Evolutionary conservation across 805 yeast genomes (phyloP).

Genomic region (Metschnikowia chrysomelidarum): DNA sequence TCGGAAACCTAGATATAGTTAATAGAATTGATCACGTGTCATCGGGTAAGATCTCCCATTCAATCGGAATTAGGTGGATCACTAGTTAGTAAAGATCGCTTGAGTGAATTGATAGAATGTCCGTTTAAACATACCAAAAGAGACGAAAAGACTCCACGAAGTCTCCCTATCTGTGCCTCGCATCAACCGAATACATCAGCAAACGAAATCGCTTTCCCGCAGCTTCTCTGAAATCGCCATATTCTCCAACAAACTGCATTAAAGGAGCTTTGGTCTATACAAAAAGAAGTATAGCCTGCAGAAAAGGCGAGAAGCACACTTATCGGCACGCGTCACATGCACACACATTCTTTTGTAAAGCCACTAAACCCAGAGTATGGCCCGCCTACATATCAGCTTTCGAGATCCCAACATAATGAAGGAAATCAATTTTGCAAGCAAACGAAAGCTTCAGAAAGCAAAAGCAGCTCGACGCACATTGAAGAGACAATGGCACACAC

Average conservation of each 20-base stretch:
- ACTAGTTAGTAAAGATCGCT: no score
- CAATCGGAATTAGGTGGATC: no score
- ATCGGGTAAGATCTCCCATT: no score
- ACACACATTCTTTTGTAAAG: conserved; percentile 9
- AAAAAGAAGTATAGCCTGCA: conserved; percentile 16
- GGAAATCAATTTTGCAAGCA: conserved; percentile 7
- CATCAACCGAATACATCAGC: conserved; percentile 4
- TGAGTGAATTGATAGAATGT: no score
- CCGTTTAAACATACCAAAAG: conserved; percentile 5
- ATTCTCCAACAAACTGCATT: conserved; percentile 13
- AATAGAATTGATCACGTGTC: no score
- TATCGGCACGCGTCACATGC: background rate
- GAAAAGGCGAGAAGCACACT: background rate
- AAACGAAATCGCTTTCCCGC: background rate
- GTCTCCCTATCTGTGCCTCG: conserved; percentile 15
- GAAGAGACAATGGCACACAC: background rate
- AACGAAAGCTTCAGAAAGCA: conserved; percentile 19
- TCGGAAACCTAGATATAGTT: no score
- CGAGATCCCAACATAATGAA: conserved; percentile 11
- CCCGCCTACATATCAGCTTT: conserved; percentile 18
- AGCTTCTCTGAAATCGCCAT: conserved; percentile 3
- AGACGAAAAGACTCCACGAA: conserved; percentile 13
- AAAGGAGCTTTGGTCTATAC: conserved; percentile 17
- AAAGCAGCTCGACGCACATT: conserved; percentile 1
- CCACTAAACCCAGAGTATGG: conserved; percentile 6